Evolutionary conservation across 176 grass and related monocot species (phyloP), one percentile per base, ranked within the genome.

Genomic region (Carex kokanica): DNA sequence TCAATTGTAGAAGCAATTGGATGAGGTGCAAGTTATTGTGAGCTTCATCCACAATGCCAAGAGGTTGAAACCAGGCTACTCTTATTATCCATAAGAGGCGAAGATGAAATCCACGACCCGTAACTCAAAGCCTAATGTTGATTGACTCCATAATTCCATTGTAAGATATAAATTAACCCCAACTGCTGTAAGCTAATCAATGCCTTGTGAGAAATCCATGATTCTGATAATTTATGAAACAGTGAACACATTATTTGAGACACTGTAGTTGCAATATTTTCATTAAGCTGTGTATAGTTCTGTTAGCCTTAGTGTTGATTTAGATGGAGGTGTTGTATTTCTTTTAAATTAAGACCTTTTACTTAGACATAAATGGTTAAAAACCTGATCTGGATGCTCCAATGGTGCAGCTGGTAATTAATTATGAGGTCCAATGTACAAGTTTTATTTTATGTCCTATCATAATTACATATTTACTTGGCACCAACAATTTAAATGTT

Each of bases 1-100:
- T 61, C 64, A 85, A 63, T 86, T 88, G 24, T 18, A 85, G 23
- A 75, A 92, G 93, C 86, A 92, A 88, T 65, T 95, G 79, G 93
- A 95, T 79, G 93, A 95, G 82, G 69, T 91, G 80, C 93, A 92
- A 86, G 93, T 95, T 58, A 91, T 95, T 79, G 34, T 92, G 82
- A 89, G 69, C 32, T 92, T 95, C 88, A 90, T 92, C 8, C 88
- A 84, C 60, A 83, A 90, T 24, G 88, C 90, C 21, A 95, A 91
- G 85, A 85, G 80, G 82, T 63, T 90, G 70, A 95, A 95, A 81
- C 85, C 82, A 1, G 51, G 49, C 5, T 54, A 77, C 23, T 29
- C 38, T 85, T 82, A 64, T 57, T 61, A 60, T 23, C 45, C 59
- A 16, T 8, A 64, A 53, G 24, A 53, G 12, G 27, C 9, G 15